Base-by-base conservation (phyloP, 202 grass and related monocot species). In the Carex arenaria region DNA sequence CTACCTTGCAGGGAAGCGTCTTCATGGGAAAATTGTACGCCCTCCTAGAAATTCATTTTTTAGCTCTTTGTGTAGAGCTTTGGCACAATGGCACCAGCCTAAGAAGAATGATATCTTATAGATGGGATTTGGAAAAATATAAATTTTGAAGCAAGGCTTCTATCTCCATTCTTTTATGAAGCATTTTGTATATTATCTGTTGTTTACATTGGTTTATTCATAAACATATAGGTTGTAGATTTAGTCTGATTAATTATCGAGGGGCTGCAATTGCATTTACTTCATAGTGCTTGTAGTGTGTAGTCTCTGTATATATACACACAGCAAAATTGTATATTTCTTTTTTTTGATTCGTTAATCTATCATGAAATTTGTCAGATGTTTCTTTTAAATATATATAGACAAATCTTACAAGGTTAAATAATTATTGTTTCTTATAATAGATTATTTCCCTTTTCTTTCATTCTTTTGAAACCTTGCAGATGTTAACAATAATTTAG, bases 1-100 rank as follows among this genome's bases (percentile, higher is more conserved):
- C 13, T 93, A 96, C 69, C 89, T 99, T 53, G 96, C 89, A 60
- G 91, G 96, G 76, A 99, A 99, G 85, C 90, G 91, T 89, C 85
- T 99, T 5, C 93, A 94, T 83, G 84, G 91, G 34, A 99, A 96
- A 85, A 92, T 72, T 81, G 85, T 86, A 32, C 78, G 68, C 62
- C 88, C 89, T 87, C 12, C 89, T 79, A 90, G 87, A 81, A 87
- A 82, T 77, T 88, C 96, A 45, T 89, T 96, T 64, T 72, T 94
- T 30, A 86, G 93, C 81, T 96, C 91, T 76, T 72, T 96, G 38
- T 91, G 88, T 69, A 93, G 79, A 96, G 87, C 79, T 67, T 59
- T 99, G 85, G 89, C 80, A 22, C 96, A 93, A 83, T 92, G 96
- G 96, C 90, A 90, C 61, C 91, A 94, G 59, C 93, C 96, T 14